Conservation (phyloP, 495 filamentous ascomycete genomes). For the Penicillium nucicola region DNA sequence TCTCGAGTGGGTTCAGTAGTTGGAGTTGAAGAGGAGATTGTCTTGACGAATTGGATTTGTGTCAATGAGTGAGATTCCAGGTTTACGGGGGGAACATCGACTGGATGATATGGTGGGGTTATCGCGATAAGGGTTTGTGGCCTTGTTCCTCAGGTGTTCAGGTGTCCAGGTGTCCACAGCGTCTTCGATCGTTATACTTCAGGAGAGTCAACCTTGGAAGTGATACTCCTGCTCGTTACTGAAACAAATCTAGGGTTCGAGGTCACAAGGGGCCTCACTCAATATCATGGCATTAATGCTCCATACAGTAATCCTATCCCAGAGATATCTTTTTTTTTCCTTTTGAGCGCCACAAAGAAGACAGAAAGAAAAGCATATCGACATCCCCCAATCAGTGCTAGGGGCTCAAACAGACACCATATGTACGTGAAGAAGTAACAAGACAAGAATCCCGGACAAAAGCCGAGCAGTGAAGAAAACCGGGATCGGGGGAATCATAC, state of each 20-base stretch:
- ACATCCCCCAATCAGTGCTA: background rate
- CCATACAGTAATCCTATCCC: conserved; percentile 20
- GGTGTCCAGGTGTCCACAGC: too few relatives aligned
- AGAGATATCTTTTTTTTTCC: conserved; percentile 25
- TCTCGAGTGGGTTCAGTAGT: background rate
- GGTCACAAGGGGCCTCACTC: conserved; percentile 3
- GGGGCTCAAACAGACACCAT: background rate
- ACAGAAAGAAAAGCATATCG: conserved; percentile 5
- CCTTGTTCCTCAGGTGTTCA: background rate
- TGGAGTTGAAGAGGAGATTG: background rate
- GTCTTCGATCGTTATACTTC: too few relatives aligned
- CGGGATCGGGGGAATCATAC: conserved; percentile 27
- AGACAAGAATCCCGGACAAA: background rate
- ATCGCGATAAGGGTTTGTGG: background rate
- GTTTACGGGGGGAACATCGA: background rate
- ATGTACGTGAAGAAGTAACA: conserved; percentile 7
- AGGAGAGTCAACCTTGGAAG: too few relatives aligned
- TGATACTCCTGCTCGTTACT: background rate
- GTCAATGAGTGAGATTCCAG: background rate
- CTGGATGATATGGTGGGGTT: background rate
- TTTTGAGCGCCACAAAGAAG: conserved; percentile 24
- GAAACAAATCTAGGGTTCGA: background rate
- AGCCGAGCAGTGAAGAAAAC: conserved; percentile 6
- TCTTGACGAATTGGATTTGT: background rate
- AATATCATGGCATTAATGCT: conserved; percentile 22